Base-by-base conservation (phyloP, 1,284 basidiomycete species). In the Amylostereum areolatum region DNA sequence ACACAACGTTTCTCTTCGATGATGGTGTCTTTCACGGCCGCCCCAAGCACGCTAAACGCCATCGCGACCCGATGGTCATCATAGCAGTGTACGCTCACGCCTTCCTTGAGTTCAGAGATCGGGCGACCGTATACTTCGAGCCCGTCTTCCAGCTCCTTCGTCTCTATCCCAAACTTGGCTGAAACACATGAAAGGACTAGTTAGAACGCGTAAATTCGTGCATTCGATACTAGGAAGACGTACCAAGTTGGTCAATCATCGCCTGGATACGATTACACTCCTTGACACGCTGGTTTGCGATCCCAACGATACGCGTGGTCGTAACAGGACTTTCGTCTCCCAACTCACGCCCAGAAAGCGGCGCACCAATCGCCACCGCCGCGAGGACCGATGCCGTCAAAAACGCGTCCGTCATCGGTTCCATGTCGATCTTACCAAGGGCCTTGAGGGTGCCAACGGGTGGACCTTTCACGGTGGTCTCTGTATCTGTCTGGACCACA, bases 341-440 rank as follows among this genome's bases (percentile, higher is more conserved):
- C 1, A 73, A 61, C 34, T 63, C 54, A 7, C 72, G 62, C 6
- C 62, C 67, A 28, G 62, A 57, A 6, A 73, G 56, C 10, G 74
- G 72, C 43, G 71, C 81, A 10, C 73, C 71, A 33, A 70, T 72
- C 0, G 92, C 92, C 25, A 96, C 89, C 48, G 96, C 95, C 45
- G 93, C 92, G 12, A 99, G 73, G 2, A 89, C 93, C 6, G 83
- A 88, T 1, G 96, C 96, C 1, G 95, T 98, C 66, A 99, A 79
- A 75, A 99, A 99, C 5, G 95, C 96, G 65, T 99, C 96, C 8
- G 97, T 99, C 96, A 99, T 99, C n/a, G 89, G 85, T 69, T 97
- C 94, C 97, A 99, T 99, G 65, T 99, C 94, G 27, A 98, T 83
- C 57, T 85, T 77, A 35, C 92, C 92, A 46, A 97, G 77, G 5